A percentile compares a stretch with the other conserved stretches of the same genome.
Conservation (phyloP, 2,329 filamentous ascomycete genomes). For the Ceratocystis papillata region DNA sequence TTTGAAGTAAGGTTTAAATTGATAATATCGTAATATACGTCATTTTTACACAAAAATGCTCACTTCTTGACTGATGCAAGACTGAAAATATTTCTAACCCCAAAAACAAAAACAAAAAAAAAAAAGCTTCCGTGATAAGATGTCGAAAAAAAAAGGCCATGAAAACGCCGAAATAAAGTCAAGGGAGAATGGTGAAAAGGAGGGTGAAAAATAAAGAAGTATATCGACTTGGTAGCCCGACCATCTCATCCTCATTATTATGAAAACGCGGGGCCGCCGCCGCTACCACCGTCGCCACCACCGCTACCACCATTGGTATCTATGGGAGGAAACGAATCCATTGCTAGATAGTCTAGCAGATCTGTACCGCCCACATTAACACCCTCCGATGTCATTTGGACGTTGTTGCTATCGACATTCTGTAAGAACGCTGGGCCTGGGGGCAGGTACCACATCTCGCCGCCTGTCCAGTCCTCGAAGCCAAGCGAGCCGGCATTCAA, state of each 20-base stretch:
- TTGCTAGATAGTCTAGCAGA: constrained; percentile 56
- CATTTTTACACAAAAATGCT: not conserved
- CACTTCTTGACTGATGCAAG: not conserved
- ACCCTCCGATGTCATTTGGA: constrained; percentile 57
- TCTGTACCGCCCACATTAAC: constrained; percentile 57
- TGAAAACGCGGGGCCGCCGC: not conserved
- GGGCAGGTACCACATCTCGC: constrained; percentile 58
- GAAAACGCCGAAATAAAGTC: not conserved
- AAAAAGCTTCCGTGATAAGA: not conserved
- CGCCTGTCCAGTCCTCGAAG: constrained; percentile 45
- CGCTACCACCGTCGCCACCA: not conserved
- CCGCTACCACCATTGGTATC: constrained; percentile 5
- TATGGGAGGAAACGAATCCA: constrained; percentile 36
- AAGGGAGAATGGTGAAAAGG: not conserved
- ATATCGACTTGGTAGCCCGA: not conserved
- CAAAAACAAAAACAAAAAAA: not conserved
- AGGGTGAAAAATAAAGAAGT: not conserved
- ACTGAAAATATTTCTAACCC: not conserved
- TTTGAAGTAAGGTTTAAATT: no score
- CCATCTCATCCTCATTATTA: not conserved
- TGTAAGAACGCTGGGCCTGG: constrained; percentile 54
- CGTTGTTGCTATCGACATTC: constrained; percentile 49
- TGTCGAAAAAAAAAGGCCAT: not conserved
- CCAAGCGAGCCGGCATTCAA: constrained; percentile 28
- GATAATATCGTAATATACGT: constrained; percentile 3